These are phyloP conservation scores for Camellia granthamiana DNA, from an alignment of 148 eudicot genomes.

Conservation along the genomic window DNA sequence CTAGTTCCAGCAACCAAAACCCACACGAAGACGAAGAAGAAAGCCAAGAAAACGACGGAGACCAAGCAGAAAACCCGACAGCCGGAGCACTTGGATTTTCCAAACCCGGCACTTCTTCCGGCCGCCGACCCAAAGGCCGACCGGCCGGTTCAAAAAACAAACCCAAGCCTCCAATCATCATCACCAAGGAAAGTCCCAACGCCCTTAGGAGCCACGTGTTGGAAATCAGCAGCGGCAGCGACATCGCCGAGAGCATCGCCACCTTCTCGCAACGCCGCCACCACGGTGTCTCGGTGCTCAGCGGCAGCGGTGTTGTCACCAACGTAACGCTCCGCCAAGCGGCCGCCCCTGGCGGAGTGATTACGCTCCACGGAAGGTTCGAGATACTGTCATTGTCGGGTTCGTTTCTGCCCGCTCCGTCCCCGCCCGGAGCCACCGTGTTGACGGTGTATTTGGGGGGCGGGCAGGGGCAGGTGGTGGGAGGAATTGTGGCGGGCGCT, in stretches of 20 bases:
- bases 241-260: conserved; percentile 48
- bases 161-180: conserved; percentile 64
- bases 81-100: conserved; percentile 34
- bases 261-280: conserved; percentile 53
- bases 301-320: conserved; percentile 64
- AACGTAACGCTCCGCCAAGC: conserved; percentile 65
- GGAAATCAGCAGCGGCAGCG: conserved; percentile 58
- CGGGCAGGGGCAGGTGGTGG: conserved; percentile 77
- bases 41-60: conserved; percentile 17
- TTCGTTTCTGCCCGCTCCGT: conserved; percentile 65
- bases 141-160: conserved; percentile 77
- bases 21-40: conserved; percentile 21
- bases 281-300: conserved; percentile 61
- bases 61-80: conserved; percentile 31
- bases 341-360: conserved; percentile 54
- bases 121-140: conserved; percentile 63
- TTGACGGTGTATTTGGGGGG: conserved; percentile 66
- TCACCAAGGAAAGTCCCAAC: conserved; percentile 68
- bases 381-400: conserved; percentile 70
- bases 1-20: conserved; percentile 12
- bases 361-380: conserved; percentile 59
- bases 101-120: conserved; percentile 30
- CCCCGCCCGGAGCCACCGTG: conserved; percentile 64
- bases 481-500: conserved; percentile 57
- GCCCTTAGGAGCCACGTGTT: conserved; percentile 61